A percentile compares a stretch with the other conserved stretches of the same genome.
Evolutionary conservation across 169 alveolate species (phyloP).

Genomic region (Eimeria tenella): DNA sequence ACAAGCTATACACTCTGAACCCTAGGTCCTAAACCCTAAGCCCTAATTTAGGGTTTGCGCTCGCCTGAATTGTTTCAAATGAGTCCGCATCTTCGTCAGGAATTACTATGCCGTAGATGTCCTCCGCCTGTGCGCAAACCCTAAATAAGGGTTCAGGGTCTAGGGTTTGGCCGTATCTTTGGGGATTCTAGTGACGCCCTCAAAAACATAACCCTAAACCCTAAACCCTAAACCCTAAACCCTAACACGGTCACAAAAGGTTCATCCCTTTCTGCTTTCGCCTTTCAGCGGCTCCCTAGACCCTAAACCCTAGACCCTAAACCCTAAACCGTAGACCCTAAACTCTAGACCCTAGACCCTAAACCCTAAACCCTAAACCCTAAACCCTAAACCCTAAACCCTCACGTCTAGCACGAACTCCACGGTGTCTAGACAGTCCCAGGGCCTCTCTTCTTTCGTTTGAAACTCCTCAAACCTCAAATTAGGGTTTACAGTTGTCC

Average conservation of each 20-base stretch:
- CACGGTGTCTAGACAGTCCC: slow-evolving; percentile 73
- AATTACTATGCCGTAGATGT: slow-evolving; percentile 16
- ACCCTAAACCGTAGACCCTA: not conserved
- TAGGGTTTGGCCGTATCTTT: not conserved
- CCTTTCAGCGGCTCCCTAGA: not conserved
- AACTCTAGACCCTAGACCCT: too few relatives aligned
- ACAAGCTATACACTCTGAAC: too few relatives aligned
- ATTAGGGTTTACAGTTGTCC: not conserved
- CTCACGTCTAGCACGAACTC: slow-evolving; percentile 72
- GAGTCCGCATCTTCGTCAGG: slow-evolving; percentile 57
- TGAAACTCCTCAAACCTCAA: slow-evolving; percentile 5
- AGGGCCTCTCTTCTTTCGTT: slow-evolving; percentile 42
- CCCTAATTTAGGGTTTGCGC: not conserved
- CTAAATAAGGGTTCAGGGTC: not conserved
- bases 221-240: slow-evolving; percentile 26
- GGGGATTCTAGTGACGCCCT: not conserved
- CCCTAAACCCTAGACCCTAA: too few relatives aligned
- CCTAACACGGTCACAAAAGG: not conserved
- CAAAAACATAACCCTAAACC: not conserved
- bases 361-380: too few relatives aligned
- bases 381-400: not conserved
- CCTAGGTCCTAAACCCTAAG: too few relatives aligned
- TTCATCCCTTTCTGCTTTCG: not conserved
- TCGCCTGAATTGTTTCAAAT: slow-evolving; percentile 39
- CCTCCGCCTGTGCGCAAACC: slow-evolving; percentile 59